Conservation (phyloP, 148 eudicot species). For the Camellia lanceoleosa region DNA sequence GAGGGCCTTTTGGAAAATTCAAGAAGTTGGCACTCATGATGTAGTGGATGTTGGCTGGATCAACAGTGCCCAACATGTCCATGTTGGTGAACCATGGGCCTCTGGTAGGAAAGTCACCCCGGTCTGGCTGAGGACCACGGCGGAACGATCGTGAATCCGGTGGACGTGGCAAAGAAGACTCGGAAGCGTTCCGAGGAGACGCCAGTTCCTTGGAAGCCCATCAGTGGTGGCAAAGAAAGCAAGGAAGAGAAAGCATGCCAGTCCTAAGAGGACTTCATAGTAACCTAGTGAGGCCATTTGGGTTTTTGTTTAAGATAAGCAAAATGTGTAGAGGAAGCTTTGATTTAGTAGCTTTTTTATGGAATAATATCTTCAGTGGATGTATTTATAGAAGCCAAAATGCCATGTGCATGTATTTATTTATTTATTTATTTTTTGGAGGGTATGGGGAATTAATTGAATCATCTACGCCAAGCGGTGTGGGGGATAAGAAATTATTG, state of each 20-base stretch:
- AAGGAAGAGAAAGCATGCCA: conserved; percentile 15
- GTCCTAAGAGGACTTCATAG: conserved; percentile 19
- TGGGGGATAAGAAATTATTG: no score
- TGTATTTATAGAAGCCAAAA: no score
- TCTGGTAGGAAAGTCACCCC: conserved; percentile 29
- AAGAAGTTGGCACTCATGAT: conserved; percentile 48
- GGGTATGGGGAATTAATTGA: no score
- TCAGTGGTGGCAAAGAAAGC: conserved; percentile 8
- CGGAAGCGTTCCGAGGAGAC: conserved; percentile 58
- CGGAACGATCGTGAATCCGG: conserved; percentile 26
- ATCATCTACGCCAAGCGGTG: no score
- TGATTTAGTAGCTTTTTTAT: no score
- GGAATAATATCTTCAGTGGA: no score
- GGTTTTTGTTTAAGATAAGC: conserved; percentile 3
- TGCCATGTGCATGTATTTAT: no score
- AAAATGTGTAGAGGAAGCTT: no score
- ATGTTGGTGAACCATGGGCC: conserved; percentile 63
- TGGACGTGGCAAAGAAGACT: conserved; percentile 26
- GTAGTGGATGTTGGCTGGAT: conserved; percentile 47
- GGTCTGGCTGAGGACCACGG: conserved; percentile 9
- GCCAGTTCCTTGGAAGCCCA: conserved; percentile 36
- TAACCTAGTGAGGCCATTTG: conserved; percentile 23
- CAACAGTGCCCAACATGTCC: conserved; percentile 36
- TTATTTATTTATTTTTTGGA: no score
- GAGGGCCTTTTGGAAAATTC: conserved; percentile 53